Conservation (phyloP, 441 rosid genomes). For the Gossypium schwendimanii region DNA sequence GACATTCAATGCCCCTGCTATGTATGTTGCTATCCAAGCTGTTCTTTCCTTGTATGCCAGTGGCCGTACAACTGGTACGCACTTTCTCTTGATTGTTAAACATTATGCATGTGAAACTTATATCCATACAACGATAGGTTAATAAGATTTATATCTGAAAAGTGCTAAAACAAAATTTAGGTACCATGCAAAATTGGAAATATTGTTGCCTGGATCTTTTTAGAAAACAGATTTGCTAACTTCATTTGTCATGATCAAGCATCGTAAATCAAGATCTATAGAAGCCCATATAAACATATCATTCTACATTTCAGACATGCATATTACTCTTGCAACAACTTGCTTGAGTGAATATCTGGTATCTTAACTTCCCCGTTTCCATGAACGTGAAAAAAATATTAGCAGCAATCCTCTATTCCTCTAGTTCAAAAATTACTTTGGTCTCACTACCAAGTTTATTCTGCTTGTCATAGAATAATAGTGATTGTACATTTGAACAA, state of each 20-base stretch:
- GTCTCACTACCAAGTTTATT: not conserved
- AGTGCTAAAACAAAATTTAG: not conserved
- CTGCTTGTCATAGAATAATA: not conserved
- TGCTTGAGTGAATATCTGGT: not conserved
- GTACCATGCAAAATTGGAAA: not conserved
- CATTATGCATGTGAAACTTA: not conserved
- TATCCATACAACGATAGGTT: not conserved
- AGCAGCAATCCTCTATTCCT: not conserved
- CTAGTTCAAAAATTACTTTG: not conserved
- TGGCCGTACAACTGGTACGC: constrained; percentile 67
- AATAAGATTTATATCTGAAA: not conserved
- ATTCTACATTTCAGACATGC: not conserved
- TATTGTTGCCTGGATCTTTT: not conserved
- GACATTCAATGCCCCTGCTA: constrained; percentile 65
- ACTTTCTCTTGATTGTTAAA: not conserved
- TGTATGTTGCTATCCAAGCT: constrained; percentile 74
- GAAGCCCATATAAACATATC: not conserved
- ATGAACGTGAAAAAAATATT: not conserved
- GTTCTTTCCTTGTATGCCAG: constrained; percentile 68
- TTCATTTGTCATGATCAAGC: not conserved
- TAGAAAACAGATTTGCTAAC: not conserved
- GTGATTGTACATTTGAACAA: not conserved
- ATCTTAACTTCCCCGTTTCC: not conserved
- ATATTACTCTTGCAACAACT: not conserved
- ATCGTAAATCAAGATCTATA: not conserved